These are phyloP conservation scores for Kalanchoe fedtschenkoi DNA, from an alignment of 164 flowering plant species.

Conservation along the genomic window DNA sequence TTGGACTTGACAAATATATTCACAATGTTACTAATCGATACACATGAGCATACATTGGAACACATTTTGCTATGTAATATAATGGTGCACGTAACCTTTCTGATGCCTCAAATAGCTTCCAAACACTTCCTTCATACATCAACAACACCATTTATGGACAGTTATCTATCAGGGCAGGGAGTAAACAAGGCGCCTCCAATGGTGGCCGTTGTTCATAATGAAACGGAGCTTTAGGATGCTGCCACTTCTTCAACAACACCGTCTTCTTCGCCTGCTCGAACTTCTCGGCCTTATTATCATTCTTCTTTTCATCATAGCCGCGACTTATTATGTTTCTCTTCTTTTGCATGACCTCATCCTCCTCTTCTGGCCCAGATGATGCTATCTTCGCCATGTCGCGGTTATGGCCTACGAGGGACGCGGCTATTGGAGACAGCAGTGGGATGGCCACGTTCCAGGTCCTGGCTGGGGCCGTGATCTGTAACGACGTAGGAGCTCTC, in stretches of 20 bases:
- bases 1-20: too few species aligned
- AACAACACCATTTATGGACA: too few species aligned
- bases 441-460: slow-evolving; percentile 82
- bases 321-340: background rate
- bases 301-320: background rate
- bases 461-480: slow-evolving; percentile 31
- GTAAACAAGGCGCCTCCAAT: background rate
- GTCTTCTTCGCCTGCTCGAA: background rate
- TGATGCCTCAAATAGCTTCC: too few species aligned
- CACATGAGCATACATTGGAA: too few species aligned
- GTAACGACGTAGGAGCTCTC: slow-evolving; percentile 61
- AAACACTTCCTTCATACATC: too few species aligned
- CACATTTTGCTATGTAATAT: too few species aligned
- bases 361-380: slow-evolving; percentile 11
- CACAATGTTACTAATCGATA: too few species aligned
- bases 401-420: slow-evolving; percentile 40
- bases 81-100: too few species aligned
- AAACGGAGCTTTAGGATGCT: slow-evolving; percentile 66
- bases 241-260: slow-evolving; percentile 36
- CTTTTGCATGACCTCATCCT: background rate
- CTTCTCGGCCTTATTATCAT: background rate
- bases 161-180: background rate
- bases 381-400: slow-evolving; percentile 12
- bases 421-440: slow-evolving; percentile 54
- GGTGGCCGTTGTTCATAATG: slow-evolving; percentile 18